These are phyloP conservation scores for Trichoderma aggressivum DNA, from an alignment of 2,329 filamentous ascomycete genomes.

Conservation along the genomic window DNA sequence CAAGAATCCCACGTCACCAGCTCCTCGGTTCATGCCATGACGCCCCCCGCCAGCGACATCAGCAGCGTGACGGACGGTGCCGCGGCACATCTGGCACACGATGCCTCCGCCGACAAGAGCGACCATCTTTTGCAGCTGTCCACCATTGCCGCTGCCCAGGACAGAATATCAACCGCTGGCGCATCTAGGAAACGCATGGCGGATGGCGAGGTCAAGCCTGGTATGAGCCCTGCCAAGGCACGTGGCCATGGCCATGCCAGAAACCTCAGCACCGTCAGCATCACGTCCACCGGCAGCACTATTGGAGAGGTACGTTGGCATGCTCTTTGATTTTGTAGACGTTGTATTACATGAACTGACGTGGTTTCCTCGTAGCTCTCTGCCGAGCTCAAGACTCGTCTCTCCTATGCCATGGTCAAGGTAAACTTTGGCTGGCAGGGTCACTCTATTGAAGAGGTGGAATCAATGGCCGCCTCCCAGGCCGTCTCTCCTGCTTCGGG, in stretches of 20 bases:
- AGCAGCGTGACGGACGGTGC: conserved; percentile 19
- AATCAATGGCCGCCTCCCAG: conserved; percentile 68
- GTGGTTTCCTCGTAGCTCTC: conserved; percentile 55
- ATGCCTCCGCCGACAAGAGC: conserved; percentile 39
- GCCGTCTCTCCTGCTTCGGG: conserved; percentile 61
- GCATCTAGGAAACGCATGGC: conserved; percentile 69
- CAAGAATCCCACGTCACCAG: conserved; percentile 30
- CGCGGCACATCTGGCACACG: conserved; percentile 19
- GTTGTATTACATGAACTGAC: conserved; percentile 20
- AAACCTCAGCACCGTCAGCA: conserved; percentile 66
- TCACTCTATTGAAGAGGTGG: conserved; percentile 72
- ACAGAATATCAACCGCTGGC: conserved; percentile 44
- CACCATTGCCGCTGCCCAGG: conserved; percentile 53
- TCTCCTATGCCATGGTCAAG: conserved; percentile 93
- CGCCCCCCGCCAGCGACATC: conserved; percentile 29
- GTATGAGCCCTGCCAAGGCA: conserved; percentile 43
- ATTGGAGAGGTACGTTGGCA: conserved; percentile 68
- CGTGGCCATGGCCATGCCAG: conserved; percentile 66
- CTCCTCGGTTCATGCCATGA: conserved; percentile 28
- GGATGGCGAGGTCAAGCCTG: conserved; percentile 67
- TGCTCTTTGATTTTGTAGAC: not conserved
- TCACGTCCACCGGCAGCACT: conserved; percentile 59
- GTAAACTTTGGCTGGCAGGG: conserved; percentile 87
- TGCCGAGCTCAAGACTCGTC: conserved; percentile 73
- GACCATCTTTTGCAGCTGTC: conserved; percentile 58